These are phyloP conservation scores for Dendrobium nobile DNA, from an alignment of 106 monocot species.

Conservation along the genomic window DNA sequence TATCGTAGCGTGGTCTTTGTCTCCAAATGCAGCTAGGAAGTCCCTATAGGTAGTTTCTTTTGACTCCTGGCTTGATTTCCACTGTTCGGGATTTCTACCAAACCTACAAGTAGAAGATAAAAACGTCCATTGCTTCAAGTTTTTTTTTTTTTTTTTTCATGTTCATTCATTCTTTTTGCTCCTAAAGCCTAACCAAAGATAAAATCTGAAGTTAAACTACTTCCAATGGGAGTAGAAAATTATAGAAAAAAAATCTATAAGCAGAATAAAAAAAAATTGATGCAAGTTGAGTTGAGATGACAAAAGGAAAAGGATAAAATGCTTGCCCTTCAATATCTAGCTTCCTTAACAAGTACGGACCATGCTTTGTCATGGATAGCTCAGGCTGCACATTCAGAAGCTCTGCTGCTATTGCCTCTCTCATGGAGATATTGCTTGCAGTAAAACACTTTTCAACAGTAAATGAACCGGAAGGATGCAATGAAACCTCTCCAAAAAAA, in stretches of 20 bases:
- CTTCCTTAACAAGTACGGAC: conserved; percentile 71
- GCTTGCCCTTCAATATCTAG: conserved; percentile 77
- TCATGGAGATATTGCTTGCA: conserved; percentile 56
- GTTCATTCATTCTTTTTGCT: neutral
- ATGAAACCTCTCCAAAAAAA: conserved; percentile 74
- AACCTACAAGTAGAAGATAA: conserved; percentile 33
- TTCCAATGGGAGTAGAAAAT: neutral
- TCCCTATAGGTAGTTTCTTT: conserved; percentile 59
- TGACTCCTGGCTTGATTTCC: conserved; percentile 56
- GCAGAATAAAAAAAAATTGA: no score
- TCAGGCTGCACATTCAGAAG: conserved; percentile 49
- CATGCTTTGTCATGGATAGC: conserved; percentile 83
- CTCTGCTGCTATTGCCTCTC: conserved; percentile 69
- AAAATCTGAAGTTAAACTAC: neutral
- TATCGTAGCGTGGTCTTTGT: conserved; percentile 10
- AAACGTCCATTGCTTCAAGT: neutral
- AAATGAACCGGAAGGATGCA: conserved; percentile 73
- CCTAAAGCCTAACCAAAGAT: neutral
- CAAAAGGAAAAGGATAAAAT: neutral
- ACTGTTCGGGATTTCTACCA: conserved; percentile 62
- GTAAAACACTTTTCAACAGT: conserved; percentile 89
- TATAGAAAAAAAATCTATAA: no score
- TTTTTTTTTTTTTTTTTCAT: neutral
- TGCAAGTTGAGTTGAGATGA: no score
- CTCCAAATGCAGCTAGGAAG: conserved; percentile 56